Conservation (phyloP, 2,329 filamentous ascomycete species). For the Calycina herbarum region DNA sequence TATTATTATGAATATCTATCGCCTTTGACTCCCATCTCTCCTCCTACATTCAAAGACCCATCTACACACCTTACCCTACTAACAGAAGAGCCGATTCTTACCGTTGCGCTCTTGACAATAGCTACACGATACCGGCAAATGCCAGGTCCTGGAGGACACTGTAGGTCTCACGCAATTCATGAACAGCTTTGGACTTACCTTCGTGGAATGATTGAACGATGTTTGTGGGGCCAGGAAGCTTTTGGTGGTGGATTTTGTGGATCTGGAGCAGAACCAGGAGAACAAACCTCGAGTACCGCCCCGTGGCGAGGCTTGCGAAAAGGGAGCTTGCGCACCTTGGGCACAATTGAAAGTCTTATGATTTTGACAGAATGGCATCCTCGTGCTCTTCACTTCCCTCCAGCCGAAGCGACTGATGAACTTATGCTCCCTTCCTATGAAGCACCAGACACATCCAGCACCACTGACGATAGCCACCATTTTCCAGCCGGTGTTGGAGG, state of each 20-base stretch:
- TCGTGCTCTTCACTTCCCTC: constrained; percentile 88
- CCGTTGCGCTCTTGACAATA: constrained; percentile 88
- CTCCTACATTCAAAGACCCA: constrained; percentile 85
- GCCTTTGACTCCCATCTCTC: constrained; percentile 88
- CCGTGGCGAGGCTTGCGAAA: constrained; percentile 70
- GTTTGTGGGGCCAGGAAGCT: constrained; percentile 94
- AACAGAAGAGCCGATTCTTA: constrained; percentile 88
- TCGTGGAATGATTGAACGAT: constrained; percentile 90
- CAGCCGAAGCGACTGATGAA: constrained; percentile 72
- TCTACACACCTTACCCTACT: constrained; percentile 76
- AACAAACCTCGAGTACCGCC: constrained; percentile 67
- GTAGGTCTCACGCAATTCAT: constrained; percentile 86
- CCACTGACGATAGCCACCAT: constrained; percentile 46
- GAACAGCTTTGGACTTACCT: constrained; percentile 95
- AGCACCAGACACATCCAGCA: constrained; percentile 42
- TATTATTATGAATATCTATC: constrained; percentile 95
- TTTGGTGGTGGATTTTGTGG: constrained; percentile 87
- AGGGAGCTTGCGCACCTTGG: constrained; percentile 82
- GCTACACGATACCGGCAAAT: constrained; percentile 83
- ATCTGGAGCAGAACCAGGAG: constrained; percentile 57
- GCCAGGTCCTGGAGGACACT: constrained; percentile 75
- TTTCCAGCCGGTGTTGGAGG: constrained; percentile 66
- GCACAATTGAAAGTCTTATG: constrained; percentile 91
- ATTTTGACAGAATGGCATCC: constrained; percentile 98
- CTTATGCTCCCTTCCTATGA: constrained; percentile 63